Conservation (phyloP, 148 eudicot genomes). For the Rheum nobile region DNA sequence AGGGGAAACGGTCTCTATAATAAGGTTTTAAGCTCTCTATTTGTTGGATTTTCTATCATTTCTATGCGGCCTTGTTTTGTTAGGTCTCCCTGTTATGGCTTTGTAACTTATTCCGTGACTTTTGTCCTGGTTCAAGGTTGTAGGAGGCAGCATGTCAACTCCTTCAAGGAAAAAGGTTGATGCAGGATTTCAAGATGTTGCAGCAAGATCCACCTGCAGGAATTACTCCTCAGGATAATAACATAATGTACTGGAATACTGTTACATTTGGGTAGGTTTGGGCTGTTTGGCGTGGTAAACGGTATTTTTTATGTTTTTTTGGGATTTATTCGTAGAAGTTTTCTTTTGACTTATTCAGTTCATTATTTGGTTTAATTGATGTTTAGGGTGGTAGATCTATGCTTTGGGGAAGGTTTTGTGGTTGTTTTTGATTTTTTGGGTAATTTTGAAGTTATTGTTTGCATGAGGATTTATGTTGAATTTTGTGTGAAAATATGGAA, state of each 20-base stretch:
- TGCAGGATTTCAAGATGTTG: slow-evolving; percentile 46
- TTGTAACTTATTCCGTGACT: neutral
- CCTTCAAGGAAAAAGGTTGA: slow-evolving; percentile 41
- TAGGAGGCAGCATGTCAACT: slow-evolving; percentile 33
- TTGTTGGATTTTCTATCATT: too few species aligned
- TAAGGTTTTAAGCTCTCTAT: too few species aligned
- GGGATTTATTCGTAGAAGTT: slow-evolving; percentile 4
- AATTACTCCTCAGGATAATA: slow-evolving; percentile 41
- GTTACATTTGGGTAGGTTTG: slow-evolving; percentile 44
- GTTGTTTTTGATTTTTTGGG: too few species aligned
- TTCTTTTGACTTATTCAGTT: neutral
- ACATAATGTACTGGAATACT: slow-evolving; percentile 43
- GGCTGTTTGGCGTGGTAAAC: neutral
- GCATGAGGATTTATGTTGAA: too few species aligned
- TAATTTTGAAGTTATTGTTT: too few species aligned
- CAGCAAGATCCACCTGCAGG: slow-evolving; percentile 48
- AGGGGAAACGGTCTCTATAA: neutral
- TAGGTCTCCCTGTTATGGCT: neutral
- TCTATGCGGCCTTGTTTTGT: neutral
- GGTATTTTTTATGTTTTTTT: neutral
- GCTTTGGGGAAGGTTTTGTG: too few species aligned
- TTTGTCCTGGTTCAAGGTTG: neutral
- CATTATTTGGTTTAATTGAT: slow-evolving; percentile 5
- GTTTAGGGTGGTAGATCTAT: too few species aligned
- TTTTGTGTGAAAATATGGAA: too few species aligned